Percentiles rank a stretch among this genome's conserved stretches.
Evolutionary conservation across 495 filamentous ascomycete species (phyloP).

Genomic region (Podospora comata): DNA sequence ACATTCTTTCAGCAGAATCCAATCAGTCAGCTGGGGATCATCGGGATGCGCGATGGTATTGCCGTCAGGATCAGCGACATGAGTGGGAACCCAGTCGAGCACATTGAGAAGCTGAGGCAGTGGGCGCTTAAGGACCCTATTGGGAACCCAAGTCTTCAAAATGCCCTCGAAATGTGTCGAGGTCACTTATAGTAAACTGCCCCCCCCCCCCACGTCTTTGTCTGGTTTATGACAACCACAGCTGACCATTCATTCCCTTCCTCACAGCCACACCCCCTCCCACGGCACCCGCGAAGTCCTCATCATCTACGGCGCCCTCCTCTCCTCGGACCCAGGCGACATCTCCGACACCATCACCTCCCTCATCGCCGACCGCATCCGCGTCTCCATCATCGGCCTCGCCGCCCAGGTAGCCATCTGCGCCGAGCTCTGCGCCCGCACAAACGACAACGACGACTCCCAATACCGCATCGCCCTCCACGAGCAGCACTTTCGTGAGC

Average conservation of each 20-base stretch:
- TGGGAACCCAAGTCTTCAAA: conserved; percentile 87
- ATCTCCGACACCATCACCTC: conserved; percentile 84
- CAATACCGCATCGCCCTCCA: conserved; percentile 80
- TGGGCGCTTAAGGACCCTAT: conserved; percentile 73
- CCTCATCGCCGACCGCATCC: conserved; percentile 75
- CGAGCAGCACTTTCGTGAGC: conserved; percentile 82
- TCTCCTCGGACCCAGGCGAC: conserved; percentile 88
- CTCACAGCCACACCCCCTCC: conserved; percentile 71
- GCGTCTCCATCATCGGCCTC: conserved; percentile 82
- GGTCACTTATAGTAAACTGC: conserved; percentile 72
- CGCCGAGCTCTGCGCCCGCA: conserved; percentile 77
- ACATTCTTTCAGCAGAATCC: conserved; percentile 99
- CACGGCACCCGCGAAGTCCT: conserved; percentile 92
- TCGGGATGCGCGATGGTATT: conserved; percentile 89
- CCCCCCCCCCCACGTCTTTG: neutral
- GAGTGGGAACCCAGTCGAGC: conserved; percentile 85
- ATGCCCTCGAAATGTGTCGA: conserved; percentile 90
- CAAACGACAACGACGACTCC: conserved; percentile 74
- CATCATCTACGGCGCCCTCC: conserved; percentile 84
- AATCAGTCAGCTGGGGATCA: conserved; percentile 89
- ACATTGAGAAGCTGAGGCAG: conserved; percentile 69
- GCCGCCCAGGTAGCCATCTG: conserved; percentile 91
- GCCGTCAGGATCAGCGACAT: conserved; percentile 83
- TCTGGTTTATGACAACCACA: neutral
- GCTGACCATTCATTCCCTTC: conserved; percentile 7